phyloP scores from a whole-genome alignment of 139 green algal species.

The Parachlorella kessleri region DNA sequence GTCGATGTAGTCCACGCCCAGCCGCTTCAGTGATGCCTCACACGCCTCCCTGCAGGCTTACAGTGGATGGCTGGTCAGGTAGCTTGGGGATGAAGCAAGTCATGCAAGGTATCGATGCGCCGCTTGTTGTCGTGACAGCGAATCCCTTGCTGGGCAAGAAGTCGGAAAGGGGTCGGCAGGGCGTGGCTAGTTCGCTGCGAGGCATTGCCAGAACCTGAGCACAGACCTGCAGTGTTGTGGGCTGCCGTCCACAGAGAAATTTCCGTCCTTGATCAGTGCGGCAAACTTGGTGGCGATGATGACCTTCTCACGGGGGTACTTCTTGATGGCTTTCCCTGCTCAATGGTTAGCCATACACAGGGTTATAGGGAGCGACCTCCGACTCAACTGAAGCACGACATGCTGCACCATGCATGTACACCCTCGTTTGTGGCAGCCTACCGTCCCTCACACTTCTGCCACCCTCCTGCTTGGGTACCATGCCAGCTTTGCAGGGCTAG shows the following conservation, averaged over 20 bases:
- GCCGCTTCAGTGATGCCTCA: conserved; percentile 50
- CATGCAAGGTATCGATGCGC: not conserved
- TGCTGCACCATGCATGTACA: too few relatives aligned
- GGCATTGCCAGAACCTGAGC: too few relatives aligned
- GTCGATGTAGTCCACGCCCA: conserved; percentile 61
- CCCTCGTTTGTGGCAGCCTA: too few relatives aligned
- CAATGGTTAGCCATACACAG: too few relatives aligned
- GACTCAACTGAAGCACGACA: too few relatives aligned
- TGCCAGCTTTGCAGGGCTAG: too few relatives aligned
- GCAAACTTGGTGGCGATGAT: conserved; percentile 58
- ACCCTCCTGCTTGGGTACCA: too few relatives aligned
- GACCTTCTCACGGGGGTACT: conserved; percentile 18
- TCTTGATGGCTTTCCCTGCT: conserved; percentile 4
- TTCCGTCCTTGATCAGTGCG: conserved; percentile 11
- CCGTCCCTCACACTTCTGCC: too few relatives aligned
- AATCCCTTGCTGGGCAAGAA: not conserved
- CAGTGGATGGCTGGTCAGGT: not conserved
- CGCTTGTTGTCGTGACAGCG: not conserved
- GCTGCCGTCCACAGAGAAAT: conserved; percentile 3
- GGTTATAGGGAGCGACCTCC: not conserved
- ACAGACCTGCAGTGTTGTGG: conserved; percentile 5
- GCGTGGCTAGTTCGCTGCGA: too few relatives aligned
- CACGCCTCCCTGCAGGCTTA: conserved; percentile 30
- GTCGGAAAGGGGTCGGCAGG: not conserved
- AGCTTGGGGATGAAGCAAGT: not conserved